Conservation (phyloP, 768 basidiomycete genomes). For the Leccinum incarnatum region DNA sequence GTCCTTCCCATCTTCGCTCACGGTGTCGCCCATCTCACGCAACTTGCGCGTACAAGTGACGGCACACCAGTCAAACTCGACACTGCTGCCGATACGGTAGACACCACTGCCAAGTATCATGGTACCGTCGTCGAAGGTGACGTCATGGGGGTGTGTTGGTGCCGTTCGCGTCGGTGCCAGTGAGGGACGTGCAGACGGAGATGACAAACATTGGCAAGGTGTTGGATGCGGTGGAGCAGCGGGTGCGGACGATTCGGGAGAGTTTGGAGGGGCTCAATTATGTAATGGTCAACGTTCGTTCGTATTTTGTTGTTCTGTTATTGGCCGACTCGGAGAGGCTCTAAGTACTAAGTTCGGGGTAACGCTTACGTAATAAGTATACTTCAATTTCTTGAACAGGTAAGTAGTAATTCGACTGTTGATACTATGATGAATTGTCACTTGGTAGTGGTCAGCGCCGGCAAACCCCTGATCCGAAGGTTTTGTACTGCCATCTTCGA, state of each 20-base stretch:
- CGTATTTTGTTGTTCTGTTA: neutral
- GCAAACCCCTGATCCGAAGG: neutral
- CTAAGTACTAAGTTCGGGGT: too few species aligned
- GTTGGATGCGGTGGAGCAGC: slow-evolving; percentile 58
- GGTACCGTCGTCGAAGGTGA: slow-evolving; percentile 96
- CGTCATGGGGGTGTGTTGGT: slow-evolving; percentile 59
- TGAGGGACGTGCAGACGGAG: slow-evolving; percentile 45
- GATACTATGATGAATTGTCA: too few species aligned
- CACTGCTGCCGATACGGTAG: slow-evolving; percentile 96
- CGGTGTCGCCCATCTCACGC: slow-evolving; percentile 68
- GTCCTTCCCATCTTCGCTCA: slow-evolving; percentile 13
- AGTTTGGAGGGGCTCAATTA: slow-evolving; percentile 35
- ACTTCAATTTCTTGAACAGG: too few species aligned
- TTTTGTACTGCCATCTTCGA: neutral
- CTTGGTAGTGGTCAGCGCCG: too few species aligned
- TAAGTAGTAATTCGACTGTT: too few species aligned
- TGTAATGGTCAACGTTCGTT: slow-evolving; percentile 4
- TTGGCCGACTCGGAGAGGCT: neutral
- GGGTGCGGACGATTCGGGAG: slow-evolving; percentile 47
- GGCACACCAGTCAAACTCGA: slow-evolving; percentile 99
- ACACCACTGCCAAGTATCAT: slow-evolving; percentile 99
- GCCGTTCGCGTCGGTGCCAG: slow-evolving; percentile 18
- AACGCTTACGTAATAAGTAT: too few species aligned
- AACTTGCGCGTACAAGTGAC: slow-evolving; percentile 95
- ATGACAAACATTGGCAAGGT: slow-evolving; percentile 44